Percentiles rank a stretch among this genome's conserved stretches.
Evolutionary conservation across 495 filamentous ascomycete species (phyloP).

Genomic region (Pyrenopolyporus hunteri): DNA sequence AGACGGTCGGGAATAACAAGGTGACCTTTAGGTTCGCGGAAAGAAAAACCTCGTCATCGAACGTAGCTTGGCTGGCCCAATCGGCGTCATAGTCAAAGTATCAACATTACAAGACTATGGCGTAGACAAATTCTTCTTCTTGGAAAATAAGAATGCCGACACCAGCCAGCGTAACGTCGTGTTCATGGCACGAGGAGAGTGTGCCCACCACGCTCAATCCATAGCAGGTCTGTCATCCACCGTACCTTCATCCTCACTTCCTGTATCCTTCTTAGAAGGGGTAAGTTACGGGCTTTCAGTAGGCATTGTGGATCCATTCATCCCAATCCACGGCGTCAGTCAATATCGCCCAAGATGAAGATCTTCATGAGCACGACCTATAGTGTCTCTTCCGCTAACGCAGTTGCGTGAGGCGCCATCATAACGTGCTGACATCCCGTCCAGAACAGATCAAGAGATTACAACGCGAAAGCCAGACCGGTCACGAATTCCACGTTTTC

Average conservation of each 20-base stretch:
- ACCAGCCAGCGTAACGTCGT: constrained; percentile 93
- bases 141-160: constrained; percentile 93
- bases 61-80: constrained; percentile 82
- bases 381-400: constrained; percentile 14
- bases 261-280: constrained; percentile 9
- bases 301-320: constrained; percentile 40
- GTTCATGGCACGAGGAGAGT: constrained; percentile 89
- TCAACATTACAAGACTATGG: constrained; percentile 85
- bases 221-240: constrained; percentile 79
- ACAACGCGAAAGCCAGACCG: constrained; percentile 79
- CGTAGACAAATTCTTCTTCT: constrained; percentile 92
- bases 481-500: constrained; percentile 94
- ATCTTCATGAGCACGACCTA: constrained; percentile 21
- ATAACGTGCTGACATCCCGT: constrained; percentile 44
- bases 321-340: constrained; percentile 13
- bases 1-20: constrained; percentile 42
- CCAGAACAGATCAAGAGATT: constrained; percentile 90
- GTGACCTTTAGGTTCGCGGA: constrained; percentile 78
- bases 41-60: constrained; percentile 99
- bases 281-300: constrained; percentile 26
- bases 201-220: constrained; percentile 74
- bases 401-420: constrained; percentile 12
- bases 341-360: constrained; percentile 36
- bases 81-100: constrained; percentile 92
- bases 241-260: constrained; percentile 2